Base-by-base conservation (phyloP, 352 stramenopile species). In the Phytophthora capsici region DNA sequence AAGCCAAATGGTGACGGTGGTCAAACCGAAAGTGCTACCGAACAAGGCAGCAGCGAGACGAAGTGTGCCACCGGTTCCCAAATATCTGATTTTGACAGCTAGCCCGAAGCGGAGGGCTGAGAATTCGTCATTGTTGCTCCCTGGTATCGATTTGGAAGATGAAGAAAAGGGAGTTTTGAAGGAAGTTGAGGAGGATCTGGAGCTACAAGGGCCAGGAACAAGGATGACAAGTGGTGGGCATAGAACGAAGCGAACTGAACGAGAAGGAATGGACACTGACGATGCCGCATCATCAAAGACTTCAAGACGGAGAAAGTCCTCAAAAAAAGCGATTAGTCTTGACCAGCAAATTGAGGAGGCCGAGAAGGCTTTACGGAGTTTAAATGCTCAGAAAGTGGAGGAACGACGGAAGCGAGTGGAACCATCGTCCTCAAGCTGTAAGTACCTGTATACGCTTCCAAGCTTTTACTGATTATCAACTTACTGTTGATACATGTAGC, bases 131-230 rank as follows among this genome's bases (percentile, higher is more conserved):
- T 20, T 14, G 20, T 32, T 25, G 46, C 16, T 55, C 3, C 37
- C 43, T 7, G 53, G 53, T 54, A 43, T 62, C 17, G 48, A 62
- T 44, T 54, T 25, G 25, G 56, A 71, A 50, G 23, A 58, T 40
- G 55, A 71, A 66, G 47, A 71, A 62, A 71, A 66, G 9, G 48
- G 23, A 38, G 40, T 66, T 40, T 26, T 55, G 7, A 47, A 26
- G 28, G 17, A 56, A 22, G 45, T 6, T 20, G 32, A n/a, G 47
- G 49, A 56, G 4, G 19, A 36, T 13, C 22, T 38, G 7, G 34
- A 25, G 36, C 51, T 8, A 52, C 12, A 46, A n/a, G 36, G 51
- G 22, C 36, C 12, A 51, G 32, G 13, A 63, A 48, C 4, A 16
- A 30, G 38, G 26, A n/a, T 47, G 10, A 7, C 3, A 32, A 26